Conservation (phyloP, 495 filamentous ascomycete genomes). For the Aspergillus avenaceus region DNA sequence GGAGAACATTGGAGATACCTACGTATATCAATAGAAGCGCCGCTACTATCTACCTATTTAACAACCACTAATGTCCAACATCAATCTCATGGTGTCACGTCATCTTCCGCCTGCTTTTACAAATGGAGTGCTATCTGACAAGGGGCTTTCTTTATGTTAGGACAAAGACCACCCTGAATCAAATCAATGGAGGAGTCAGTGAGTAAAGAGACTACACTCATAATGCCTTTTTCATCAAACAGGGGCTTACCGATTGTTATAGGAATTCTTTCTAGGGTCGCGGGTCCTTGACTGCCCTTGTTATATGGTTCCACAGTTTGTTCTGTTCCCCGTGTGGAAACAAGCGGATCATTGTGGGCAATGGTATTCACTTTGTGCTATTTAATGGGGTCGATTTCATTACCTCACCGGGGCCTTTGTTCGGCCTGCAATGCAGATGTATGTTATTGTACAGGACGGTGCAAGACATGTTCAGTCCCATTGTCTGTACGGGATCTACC, state of each 20-base stretch:
- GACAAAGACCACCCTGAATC: no score
- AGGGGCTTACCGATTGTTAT: no score
- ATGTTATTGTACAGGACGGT: not conserved
- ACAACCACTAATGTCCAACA: no score
- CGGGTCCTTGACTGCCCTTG: not conserved
- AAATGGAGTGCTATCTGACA: no score
- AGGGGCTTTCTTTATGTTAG: no score
- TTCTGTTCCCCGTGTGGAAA: not conserved
- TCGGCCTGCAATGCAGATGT: not conserved
- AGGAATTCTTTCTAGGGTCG: no score
- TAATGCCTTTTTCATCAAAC: no score
- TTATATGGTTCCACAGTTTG: not conserved
- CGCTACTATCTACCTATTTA: no score
- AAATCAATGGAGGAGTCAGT: no score
- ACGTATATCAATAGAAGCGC: not conserved
- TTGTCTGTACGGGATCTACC: not conserved
- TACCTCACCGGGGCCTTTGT: not conserved
- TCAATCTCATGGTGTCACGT: no score
- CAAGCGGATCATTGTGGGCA: not conserved
- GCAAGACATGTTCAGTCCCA: not conserved
- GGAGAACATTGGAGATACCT: not conserved
- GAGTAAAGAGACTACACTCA: no score
- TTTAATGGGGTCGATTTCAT: not conserved
- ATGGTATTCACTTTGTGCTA: not conserved
- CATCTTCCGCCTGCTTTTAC: no score